These are phyloP conservation scores for Niveomyces coronatus DNA, from an alignment of 2,329 filamentous ascomycete species.

Conservation along the genomic window DNA sequence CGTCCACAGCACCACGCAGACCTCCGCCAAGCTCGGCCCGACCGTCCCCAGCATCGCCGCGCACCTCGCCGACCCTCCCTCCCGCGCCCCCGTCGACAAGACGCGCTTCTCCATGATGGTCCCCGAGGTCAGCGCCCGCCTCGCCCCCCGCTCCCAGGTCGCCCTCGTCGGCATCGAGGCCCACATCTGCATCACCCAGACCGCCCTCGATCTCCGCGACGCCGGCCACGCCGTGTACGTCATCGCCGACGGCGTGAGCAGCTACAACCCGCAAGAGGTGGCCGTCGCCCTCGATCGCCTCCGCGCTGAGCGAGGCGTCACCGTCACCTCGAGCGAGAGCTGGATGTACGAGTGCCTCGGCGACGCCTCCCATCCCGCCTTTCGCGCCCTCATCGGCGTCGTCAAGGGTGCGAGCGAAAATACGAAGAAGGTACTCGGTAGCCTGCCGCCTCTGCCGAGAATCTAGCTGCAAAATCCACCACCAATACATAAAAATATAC, in stretches of 20 bases:
- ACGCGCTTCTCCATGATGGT: slow-evolving; percentile 83
- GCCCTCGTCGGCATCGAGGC: slow-evolving; percentile 85
- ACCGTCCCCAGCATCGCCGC: slow-evolving; percentile 63
- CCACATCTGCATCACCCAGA: slow-evolving; percentile 93
- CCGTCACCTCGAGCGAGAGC: slow-evolving; percentile 80
- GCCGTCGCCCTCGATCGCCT: slow-evolving; percentile 67
- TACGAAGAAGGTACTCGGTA: slow-evolving; percentile 59
- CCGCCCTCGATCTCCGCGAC: slow-evolving; percentile 67
- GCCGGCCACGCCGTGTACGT: slow-evolving; percentile 76
- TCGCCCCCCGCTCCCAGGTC: slow-evolving; percentile 40
- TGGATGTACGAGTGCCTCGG: slow-evolving; percentile 83
- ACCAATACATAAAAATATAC: slow-evolving; percentile 3
- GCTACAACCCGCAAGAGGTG: slow-evolving; percentile 75
- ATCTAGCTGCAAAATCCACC: slow-evolving; percentile 28
- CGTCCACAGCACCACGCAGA: slow-evolving; percentile 80
- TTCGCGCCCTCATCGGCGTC: slow-evolving; percentile 60
- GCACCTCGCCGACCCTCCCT: slow-evolving; percentile 40
- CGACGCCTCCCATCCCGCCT: slow-evolving; percentile 64
- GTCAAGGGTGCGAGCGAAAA: slow-evolving; percentile 67
- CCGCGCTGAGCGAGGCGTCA: slow-evolving; percentile 57
- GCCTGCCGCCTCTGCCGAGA: slow-evolving; percentile 48
- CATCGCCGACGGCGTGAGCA: slow-evolving; percentile 81
- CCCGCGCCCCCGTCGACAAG: slow-evolving; percentile 65
- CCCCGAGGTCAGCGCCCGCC: slow-evolving; percentile 45
- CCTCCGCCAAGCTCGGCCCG: slow-evolving; percentile 63